Evolutionary conservation across 2,329 filamentous ascomycete species (phyloP), one percentile per base, ranked within the genome.

Genomic region (Hymenoscyphus linearis): DNA sequence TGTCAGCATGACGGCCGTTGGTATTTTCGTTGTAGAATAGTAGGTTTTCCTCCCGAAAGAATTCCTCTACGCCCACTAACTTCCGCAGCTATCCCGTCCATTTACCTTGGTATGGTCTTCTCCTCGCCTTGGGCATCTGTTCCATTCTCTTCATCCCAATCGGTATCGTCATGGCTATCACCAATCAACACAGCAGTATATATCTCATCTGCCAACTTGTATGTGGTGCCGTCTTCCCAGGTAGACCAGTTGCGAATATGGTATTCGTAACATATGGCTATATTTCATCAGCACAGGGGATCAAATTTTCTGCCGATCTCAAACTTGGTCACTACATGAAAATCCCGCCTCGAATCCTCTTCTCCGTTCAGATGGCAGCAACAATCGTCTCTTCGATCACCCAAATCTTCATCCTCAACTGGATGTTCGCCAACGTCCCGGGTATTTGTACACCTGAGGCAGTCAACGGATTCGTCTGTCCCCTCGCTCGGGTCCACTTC

Each of bases 181-280:
- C 91, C 10, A 96, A 95, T 73, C 90, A 93, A 72, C 90, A 95
- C 74, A 91, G 86, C 74, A 91, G 87, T 73, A 90, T 93, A 66
- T 95, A 93, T 73, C 82, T 95, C 37, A 90, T 95, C 68, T 93
- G 90, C 73, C 91, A 95, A 74, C 82, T 96, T 61, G 87, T 95
- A 65, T 93, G 90, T 65, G 91, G 91, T 59, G 86, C 84, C 57
- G 80, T 91, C 16, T 96, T 96, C 72, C 91, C 91, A 0, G 91
- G 91, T 31, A 87, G 89, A 1, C 91, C 91, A 1, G 90, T 96
- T 12, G 91, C 91, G 57, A 95, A 96, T 74, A 96, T 96, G 91
- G 90, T 96, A 37, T 96, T 96, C 69, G 90, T 93, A 55, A 95
- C 90, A 0, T 96, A 95, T 72, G 91, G 90, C 64, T 96, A 95